A percentile compares a stretch with the other conserved stretches of the same genome.
Conservation (phyloP, 306 rosid species). For the Clitoria ternatea region DNA sequence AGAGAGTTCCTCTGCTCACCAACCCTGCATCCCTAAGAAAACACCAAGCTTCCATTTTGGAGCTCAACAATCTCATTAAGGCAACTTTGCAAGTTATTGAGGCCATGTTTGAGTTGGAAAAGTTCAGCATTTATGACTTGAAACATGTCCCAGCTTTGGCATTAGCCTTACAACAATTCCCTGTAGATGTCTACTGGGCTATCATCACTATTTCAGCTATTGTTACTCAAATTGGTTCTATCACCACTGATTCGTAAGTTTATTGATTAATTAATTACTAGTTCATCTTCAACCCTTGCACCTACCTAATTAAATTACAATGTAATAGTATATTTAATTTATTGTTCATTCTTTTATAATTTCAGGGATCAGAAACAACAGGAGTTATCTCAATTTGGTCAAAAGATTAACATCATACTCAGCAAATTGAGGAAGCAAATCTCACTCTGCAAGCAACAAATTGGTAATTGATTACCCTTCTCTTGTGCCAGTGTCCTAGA, state of each 20-base stretch:
- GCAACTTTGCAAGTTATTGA: constrained; percentile 48
- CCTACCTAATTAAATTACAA: too few species aligned
- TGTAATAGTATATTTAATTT: too few species aligned
- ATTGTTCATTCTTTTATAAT: too few species aligned
- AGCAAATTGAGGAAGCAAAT: constrained; percentile 51
- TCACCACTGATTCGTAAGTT: constrained; percentile 52
- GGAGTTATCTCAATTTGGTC: constrained; percentile 55
- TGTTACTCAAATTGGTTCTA: constrained; percentile 46
- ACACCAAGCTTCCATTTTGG: constrained; percentile 42
- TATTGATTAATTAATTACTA: too few species aligned
- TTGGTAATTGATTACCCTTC: constrained; percentile 30
- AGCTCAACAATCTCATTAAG: constrained; percentile 49
- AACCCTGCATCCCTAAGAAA: constrained; percentile 35
- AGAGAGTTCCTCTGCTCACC: constrained; percentile 45
- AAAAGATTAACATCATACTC: constrained; percentile 46
- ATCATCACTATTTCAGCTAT: constrained; percentile 58
- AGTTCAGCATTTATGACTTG: constrained; percentile 35
- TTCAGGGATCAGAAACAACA: constrained; percentile 43
- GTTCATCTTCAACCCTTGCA: neutral
- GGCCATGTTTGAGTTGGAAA: constrained; percentile 46
- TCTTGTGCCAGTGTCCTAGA: neutral
- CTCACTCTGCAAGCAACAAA: constrained; percentile 31
- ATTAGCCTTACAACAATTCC: constrained; percentile 46
- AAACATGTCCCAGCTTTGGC: constrained; percentile 58
- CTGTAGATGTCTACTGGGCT: constrained; percentile 66